phyloP scores from a whole-genome alignment of 805 yeast genomes.

The Candida ortonii region DNA sequence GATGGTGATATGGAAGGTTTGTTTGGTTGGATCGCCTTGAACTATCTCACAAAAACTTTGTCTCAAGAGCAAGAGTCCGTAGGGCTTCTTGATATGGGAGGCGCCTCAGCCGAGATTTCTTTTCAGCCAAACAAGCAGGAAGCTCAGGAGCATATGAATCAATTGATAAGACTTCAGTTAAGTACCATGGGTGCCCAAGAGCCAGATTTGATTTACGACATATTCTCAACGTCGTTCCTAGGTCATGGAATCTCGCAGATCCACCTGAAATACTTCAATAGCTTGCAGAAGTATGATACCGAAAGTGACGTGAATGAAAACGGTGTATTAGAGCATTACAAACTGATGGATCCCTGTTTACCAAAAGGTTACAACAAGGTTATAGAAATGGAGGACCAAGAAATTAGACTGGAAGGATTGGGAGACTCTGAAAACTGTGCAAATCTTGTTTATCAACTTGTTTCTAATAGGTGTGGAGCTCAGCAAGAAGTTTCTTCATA shows the following conservation, averaged over 20 bases:
- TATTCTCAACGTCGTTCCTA: slow-evolving; percentile 54
- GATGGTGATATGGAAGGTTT: slow-evolving; percentile 67
- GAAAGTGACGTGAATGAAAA: slow-evolving; percentile 15
- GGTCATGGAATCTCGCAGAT: slow-evolving; percentile 64
- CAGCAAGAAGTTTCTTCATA: slow-evolving; percentile 42
- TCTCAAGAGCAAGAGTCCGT: slow-evolving; percentile 38
- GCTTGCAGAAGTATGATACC: slow-evolving; percentile 24
- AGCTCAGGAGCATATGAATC: slow-evolving; percentile 41
- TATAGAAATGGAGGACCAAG: slow-evolving; percentile 12
- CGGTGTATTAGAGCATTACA: slow-evolving; percentile 10
- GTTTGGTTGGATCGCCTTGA: slow-evolving; percentile 65
- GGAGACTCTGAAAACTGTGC: slow-evolving; percentile 52
- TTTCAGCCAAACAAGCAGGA: slow-evolving; percentile 55
- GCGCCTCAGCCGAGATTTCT: slow-evolving; percentile 63
- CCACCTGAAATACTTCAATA: slow-evolving; percentile 42
- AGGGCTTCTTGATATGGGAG: slow-evolving; percentile 63
- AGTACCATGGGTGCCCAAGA: slow-evolving; percentile 30
- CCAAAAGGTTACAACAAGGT: slow-evolving; percentile 41
- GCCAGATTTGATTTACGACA: slow-evolving; percentile 34
- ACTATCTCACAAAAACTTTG: slow-evolving; percentile 49
- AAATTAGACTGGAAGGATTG: slow-evolving; percentile 42
- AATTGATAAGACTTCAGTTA: slow-evolving; percentile 45
- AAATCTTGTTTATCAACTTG: slow-evolving; percentile 43
- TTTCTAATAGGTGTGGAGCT: slow-evolving; percentile 28
- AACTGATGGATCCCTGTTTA: slow-evolving; percentile 52